Conservation (phyloP, 1,284 basidiomycete species). For the Xerocomus amazonicus region DNA sequence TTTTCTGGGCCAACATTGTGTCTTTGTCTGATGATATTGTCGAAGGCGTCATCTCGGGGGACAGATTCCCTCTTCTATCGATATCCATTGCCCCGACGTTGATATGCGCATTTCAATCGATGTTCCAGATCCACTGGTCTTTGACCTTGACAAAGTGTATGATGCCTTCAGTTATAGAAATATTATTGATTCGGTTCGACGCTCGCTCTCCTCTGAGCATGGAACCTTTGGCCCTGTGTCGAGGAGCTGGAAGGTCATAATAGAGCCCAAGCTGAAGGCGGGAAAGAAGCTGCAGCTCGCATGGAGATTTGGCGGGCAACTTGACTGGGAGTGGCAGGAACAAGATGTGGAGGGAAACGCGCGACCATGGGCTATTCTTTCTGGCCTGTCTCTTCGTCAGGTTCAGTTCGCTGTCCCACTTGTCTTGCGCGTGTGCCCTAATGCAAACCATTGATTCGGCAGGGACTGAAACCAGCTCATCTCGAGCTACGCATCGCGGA, state of each 20-base stretch:
- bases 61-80: slow-evolving; percentile 42
- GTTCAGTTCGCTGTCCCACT: slow-evolving; percentile 33
- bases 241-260: slow-evolving; percentile 58
- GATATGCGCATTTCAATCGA: slow-evolving; percentile 38
- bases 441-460: slow-evolving; percentile 6
- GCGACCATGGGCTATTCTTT: slow-evolving; percentile 72
- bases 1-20: background rate
- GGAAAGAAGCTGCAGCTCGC: slow-evolving; percentile 69
- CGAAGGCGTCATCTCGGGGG: slow-evolving; percentile 62
- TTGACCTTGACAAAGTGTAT: slow-evolving; percentile 33
- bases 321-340: slow-evolving; percentile 81
- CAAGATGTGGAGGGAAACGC: slow-evolving; percentile 56
- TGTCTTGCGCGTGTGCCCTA: slow-evolving; percentile 3
- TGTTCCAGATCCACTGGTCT: slow-evolving; percentile 19
- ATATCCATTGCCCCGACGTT: slow-evolving; percentile 34
- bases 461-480: slow-evolving; percentile 51
- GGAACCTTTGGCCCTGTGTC: slow-evolving; percentile 8
- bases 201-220: slow-evolving; percentile 46
- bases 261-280: slow-evolving; percentile 48
- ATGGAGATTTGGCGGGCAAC: slow-evolving; percentile 66
- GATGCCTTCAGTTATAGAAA: slow-evolving; percentile 56
- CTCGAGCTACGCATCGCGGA: slow-evolving; percentile 71
- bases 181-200: slow-evolving; percentile 55
- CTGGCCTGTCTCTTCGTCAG: slow-evolving; percentile 67
- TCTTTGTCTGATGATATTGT: slow-evolving; percentile 4